A percentile compares a stretch with the other conserved stretches of the same genome.
Conservation (phyloP, 1,284 basidiomycete genomes). For the Bondarzewia mesenterica region DNA sequence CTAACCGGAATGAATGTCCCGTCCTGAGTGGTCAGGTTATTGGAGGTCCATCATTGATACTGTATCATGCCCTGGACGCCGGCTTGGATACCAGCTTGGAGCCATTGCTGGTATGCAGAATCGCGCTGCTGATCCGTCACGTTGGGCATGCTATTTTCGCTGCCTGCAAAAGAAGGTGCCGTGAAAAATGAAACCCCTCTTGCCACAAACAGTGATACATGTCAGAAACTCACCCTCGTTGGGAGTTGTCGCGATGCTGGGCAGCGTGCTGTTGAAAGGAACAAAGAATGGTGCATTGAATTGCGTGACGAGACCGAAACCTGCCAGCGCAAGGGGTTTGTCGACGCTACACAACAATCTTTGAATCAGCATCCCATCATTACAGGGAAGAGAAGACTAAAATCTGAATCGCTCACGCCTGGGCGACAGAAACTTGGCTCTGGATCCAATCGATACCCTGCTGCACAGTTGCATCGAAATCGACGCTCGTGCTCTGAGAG, state of each 20-base stretch:
- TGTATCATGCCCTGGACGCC: constrained; percentile 45
- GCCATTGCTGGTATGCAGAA: constrained; percentile 46
- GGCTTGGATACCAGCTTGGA: constrained; percentile 32
- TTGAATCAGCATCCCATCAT: not conserved
- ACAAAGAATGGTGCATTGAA: constrained; percentile 42
- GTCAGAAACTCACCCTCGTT: too few species aligned
- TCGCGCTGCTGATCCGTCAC: constrained; percentile 36
- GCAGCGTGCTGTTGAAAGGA: constrained; percentile 50
- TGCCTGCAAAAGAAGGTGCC: too few species aligned
- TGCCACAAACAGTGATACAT: too few species aligned
- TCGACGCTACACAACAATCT: constrained; percentile 35
- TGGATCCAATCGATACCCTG: constrained; percentile 48
- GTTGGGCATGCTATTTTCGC: constrained; percentile 19
- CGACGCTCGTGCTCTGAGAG: constrained; percentile 17
- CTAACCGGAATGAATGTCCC: constrained; percentile 8
- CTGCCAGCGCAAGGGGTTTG: constrained; percentile 49
- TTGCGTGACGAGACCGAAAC: constrained; percentile 57
- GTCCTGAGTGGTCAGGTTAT: not conserved
- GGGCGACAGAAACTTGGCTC: constrained; percentile 34
- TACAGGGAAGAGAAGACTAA: not conserved
- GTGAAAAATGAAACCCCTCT: too few species aligned
- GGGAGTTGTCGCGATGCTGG: constrained; percentile 28
- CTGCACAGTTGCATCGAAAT: constrained; percentile 43
- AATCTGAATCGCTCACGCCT: constrained; percentile 30
- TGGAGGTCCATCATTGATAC: constrained; percentile 38